Evolutionary conservation across 1,284 basidiomycete genomes (phyloP), one percentile per base, ranked within the genome.

Genomic region (Microstroma glucosiphilum): DNA sequence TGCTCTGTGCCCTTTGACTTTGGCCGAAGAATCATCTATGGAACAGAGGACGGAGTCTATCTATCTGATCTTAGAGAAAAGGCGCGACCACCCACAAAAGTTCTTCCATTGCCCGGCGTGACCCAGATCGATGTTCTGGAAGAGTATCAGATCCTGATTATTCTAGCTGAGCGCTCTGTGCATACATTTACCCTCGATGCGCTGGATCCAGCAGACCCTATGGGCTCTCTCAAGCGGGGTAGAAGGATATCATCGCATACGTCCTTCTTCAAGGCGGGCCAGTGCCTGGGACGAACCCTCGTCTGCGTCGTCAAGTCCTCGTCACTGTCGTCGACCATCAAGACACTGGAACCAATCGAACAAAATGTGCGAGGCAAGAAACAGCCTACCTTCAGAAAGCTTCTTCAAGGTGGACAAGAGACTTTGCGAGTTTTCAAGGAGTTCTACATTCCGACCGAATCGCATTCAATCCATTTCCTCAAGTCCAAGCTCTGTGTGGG

Each of bases 371-470:
- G 91, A 6, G 74, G 75, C 49, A 87, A 85, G 70, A 96, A 96
- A 82, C 96, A 92, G 60, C 80, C 81, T 6, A 81, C 82, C 4
- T 94, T 97, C 82, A 87, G 89, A 81, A 94, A 96, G 80, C 83
- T 96, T 66, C 81, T 97, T 61, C 93, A 96, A 75, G 90, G 91
- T 60, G 90, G 90, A 19, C 94, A 97, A 77, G 96, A 99, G 78
- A 91, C 92, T 13, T 84, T 99, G 56, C 89, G 90, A 78, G 84
- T 91, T 40, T 97, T 96, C 85, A 91, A 92, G 66, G 78, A 98
- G 81, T 98, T 98, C 81, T 98, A 98, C 80, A 96, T 98, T 63
- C 94, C 96, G 0, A 91, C 96, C 17, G 93, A 97, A 80, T 94
- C 91, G 57, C 91, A 87, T 67, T 96, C 92, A 9, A 90, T 98